Conservation (phyloP, 1,284 basidiomycete species). For the Apiotrichum porosum region DNA sequence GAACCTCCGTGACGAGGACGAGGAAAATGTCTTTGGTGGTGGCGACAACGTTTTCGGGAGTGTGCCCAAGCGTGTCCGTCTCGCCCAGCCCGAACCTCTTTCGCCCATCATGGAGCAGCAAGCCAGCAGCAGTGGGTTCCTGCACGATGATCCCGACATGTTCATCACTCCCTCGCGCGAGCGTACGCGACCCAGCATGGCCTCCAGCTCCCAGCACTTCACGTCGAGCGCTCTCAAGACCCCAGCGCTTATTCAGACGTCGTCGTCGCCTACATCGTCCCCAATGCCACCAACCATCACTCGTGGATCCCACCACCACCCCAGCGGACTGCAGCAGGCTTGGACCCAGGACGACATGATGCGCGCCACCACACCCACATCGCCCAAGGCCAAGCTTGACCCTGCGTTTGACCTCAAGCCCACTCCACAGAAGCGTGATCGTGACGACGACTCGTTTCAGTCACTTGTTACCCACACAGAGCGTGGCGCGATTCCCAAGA, state of each 20-base stretch:
- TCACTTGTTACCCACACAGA: constrained; percentile 3
- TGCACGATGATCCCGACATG: constrained; percentile 27
- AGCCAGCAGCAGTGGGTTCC: constrained; percentile 12
- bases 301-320: constrained; percentile 34
- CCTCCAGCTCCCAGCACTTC: constrained; percentile 7
- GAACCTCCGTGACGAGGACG: constrained; percentile 21
- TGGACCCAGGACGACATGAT: constrained; percentile 44
- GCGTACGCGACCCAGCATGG: constrained; percentile 12
- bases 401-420: constrained; percentile 44
- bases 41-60: constrained; percentile 34
- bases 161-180: constrained; percentile 42
- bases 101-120: constrained; percentile 29
- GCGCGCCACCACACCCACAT: constrained; percentile 15
- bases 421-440: constrained; percentile 13
- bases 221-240: constrained; percentile 39
- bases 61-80: constrained; percentile 28
- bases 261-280: constrained; percentile 47
- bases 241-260: constrained; percentile 39
- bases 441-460: constrained; percentile 7
- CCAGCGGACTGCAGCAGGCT: constrained; percentile 36
- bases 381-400: constrained; percentile 28
- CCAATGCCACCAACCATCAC: constrained; percentile 45
- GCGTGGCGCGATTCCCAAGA: constrained; percentile 29
- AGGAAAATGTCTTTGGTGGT: constrained; percentile 37
- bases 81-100: constrained; percentile 29